Conservation (phyloP, 495 filamentous ascomycete species). For the Penicillium desertorum region DNA sequence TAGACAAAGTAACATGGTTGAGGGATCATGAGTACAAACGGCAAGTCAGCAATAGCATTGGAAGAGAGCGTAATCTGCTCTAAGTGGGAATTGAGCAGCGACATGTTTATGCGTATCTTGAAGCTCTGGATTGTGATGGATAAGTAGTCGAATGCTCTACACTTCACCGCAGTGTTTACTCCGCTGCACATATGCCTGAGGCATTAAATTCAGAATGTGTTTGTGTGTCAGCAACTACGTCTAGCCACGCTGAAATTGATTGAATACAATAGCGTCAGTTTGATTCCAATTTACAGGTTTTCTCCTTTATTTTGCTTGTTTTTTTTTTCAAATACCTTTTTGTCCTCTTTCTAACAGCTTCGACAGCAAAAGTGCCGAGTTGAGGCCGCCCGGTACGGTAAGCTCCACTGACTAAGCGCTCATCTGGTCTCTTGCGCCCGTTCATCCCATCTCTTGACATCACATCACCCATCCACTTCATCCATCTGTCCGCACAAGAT, state of each 20-base stretch:
- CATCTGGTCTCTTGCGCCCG: conserved; percentile 38
- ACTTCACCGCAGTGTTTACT: conserved; percentile 11
- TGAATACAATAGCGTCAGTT: neutral
- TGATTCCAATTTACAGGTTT: neutral
- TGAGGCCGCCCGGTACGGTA: conserved; percentile 28
- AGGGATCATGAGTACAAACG: conserved; percentile 52
- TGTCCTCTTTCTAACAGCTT: conserved; percentile 1
- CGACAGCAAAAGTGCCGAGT: neutral
- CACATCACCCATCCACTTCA: conserved; percentile 48
- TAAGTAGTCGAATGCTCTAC: conserved; percentile 1
- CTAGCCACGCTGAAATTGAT: conserved; percentile 1
- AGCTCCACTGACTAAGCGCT: conserved; percentile 47
- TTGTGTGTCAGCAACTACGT: conserved; percentile 4
- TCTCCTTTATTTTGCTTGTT: neutral
- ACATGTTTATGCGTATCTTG: conserved; percentile 49
- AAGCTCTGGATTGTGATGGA: conserved; percentile 1
- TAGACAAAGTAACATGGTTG: conserved; percentile 2
- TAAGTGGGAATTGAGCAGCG: conserved; percentile 77
- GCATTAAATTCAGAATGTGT: conserved; percentile 8
- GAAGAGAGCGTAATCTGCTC: conserved; percentile 89
- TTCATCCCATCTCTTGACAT: conserved; percentile 48
- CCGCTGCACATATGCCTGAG: conserved; percentile 16
- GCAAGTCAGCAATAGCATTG: conserved; percentile 76
- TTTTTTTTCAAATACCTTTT: conserved; percentile 1
- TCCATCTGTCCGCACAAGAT: conserved; percentile 29